Conservation (phyloP, 305 asterid species). For the Withania somnifera region DNA sequence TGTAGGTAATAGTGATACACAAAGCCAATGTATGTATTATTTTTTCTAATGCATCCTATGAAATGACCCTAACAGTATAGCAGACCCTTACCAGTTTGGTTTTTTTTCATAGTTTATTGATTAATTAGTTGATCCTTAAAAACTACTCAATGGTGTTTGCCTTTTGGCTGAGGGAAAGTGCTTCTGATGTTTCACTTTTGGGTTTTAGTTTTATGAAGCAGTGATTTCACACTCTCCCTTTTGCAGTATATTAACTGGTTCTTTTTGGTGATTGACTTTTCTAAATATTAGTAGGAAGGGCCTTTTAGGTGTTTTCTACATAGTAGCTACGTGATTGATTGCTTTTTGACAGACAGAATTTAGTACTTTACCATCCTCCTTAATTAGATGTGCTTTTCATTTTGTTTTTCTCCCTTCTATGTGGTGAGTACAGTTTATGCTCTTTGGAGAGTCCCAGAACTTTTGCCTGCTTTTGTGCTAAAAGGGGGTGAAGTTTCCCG, state of each 20-base stretch:
- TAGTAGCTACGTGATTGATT: not conserved
- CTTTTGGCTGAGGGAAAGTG: not conserved
- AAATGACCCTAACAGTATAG: not conserved
- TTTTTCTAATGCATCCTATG: no score
- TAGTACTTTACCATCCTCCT: not conserved
- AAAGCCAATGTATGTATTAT: no score
- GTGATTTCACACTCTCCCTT: not conserved
- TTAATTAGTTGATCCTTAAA: not conserved
- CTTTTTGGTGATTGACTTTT: not conserved
- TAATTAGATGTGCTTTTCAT: not conserved
- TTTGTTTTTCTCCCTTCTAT: slow-evolving; percentile 9
- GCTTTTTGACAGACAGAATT: not conserved
- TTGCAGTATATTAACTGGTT: not conserved
- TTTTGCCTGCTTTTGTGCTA: slow-evolving; percentile 79
- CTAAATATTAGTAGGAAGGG: not conserved
- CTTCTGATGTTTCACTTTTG: not conserved
- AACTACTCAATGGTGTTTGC: not conserved
- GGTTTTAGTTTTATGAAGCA: not conserved
- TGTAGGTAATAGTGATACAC: no score
- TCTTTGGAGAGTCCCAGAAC: slow-evolving; percentile 86
- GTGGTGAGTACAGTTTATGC: slow-evolving; percentile 59
- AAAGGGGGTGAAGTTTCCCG: slow-evolving; percentile 93
- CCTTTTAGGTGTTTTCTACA: not conserved
- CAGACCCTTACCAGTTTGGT: not conserved
- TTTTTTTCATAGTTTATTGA: not conserved